Base-by-base conservation (phyloP, 148 eudicot genomes). In the Talinum fruticosum region DNA sequence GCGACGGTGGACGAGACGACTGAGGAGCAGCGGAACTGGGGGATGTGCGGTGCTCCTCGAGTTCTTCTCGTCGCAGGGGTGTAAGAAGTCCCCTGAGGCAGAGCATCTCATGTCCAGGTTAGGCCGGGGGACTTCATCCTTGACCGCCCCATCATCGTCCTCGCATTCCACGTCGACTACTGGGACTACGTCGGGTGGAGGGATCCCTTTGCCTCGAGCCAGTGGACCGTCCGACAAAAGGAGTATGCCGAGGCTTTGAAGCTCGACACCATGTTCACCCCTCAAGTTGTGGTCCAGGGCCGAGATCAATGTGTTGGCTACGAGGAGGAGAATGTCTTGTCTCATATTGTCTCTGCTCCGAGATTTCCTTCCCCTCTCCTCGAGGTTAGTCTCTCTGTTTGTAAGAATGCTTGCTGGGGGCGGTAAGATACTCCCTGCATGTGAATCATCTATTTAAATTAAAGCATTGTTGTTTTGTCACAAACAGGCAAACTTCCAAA, bases 111-210 rank as follows among this genome's bases (percentile, higher is more conserved):
- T 92, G 66, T 94, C 98, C 30, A 86, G 96, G 83, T 79, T 94
- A 71, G 98, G 98, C 62, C 85, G 92, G 98, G 98, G 0, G 98
- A 94, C 44, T 88, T 90, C 80, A 84, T 83, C 15, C 79, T 92
- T 62, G 87, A 84, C 0, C 76, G 72, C 54, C 90, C 89, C 62
- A 81, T 92, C 59, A 82, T 89, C 18, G 79, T 94, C 41, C 74
- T 94, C 84, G 91, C 84, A 0, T 94, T 85, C 74, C 98, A 94
- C 66, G 98, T 94, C 19, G 98, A 94, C 72, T 90, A 88, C 37
- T 94, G 97, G 98, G 98, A 94, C 80, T 88, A 90, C 41, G 80
- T 72, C 78, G 98, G 98, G 4, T 94, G 98, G 98, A 94, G 88
- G 64, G 98, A 94, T n/a, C 93, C 92, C 0, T 94, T 67, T 45